These are phyloP conservation scores for Fusarium hainanense DNA, from an alignment of 2,329 filamentous ascomycete genomes.

Conservation along the genomic window DNA sequence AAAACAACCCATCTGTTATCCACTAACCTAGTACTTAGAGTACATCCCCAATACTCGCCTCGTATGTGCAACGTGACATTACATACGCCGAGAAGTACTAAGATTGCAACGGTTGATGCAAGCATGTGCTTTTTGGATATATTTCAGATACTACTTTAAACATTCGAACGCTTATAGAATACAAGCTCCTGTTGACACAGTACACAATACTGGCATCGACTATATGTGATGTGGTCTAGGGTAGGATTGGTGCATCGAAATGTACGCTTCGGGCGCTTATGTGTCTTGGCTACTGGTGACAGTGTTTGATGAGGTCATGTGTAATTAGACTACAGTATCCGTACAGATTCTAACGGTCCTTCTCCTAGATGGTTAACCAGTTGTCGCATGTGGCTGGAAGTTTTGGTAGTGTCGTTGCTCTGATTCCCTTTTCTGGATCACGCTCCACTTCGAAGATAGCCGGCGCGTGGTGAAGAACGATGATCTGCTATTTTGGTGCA, in stretches of 20 bases:
- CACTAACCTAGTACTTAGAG: background rate
- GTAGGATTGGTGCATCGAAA: background rate
- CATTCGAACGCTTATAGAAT: background rate
- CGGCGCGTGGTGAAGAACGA: background rate
- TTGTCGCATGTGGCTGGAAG: background rate
- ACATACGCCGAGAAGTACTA: background rate
- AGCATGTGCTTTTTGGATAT: background rate
- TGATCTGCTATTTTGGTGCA: slow-evolving; percentile 5
- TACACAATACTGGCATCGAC: background rate
- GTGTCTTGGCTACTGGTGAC: background rate
- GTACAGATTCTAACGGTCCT: background rate
- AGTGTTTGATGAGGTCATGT: background rate
- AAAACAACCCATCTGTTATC: background rate
- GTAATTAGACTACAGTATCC: background rate
- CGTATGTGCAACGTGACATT: background rate
- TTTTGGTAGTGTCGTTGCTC: background rate
- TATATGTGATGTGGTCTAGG: background rate
- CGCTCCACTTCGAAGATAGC: background rate
- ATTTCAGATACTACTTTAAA: background rate
- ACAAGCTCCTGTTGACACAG: background rate
- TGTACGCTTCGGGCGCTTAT: background rate
- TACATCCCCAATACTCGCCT: background rate
- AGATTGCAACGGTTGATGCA: background rate
- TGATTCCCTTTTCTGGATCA: slow-evolving; percentile 1
- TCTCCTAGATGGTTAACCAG: background rate